A percentile compares a stretch with the other conserved stretches of the same genome.
Evolutionary conservation across 2,329 filamentous ascomycete species (phyloP).

Genomic region (Fusarium verrucosum): DNA sequence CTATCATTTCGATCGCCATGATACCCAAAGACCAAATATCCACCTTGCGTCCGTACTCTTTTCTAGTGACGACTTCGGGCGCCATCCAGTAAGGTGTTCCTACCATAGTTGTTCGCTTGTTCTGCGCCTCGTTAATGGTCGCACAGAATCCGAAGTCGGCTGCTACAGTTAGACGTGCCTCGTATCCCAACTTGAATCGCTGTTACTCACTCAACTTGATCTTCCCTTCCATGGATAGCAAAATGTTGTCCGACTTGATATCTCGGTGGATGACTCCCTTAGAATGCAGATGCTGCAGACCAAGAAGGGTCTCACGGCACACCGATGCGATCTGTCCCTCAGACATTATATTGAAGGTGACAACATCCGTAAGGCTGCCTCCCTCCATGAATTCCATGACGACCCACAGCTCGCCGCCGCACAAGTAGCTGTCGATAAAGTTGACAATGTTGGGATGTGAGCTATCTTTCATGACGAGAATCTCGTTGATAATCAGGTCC

Average conservation of each 20-base stretch:
- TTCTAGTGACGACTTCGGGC: conserved; percentile 94
- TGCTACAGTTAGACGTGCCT: conserved; percentile 57
- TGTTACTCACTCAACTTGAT: conserved; percentile 89
- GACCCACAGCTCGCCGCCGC: conserved; percentile 92
- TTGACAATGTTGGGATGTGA: conserved; percentile 99
- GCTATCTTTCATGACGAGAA: conserved; percentile 98
- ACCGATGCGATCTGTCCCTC: conserved; percentile 97
- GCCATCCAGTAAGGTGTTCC: conserved; percentile 99
- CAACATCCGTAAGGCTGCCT: conserved; percentile 95
- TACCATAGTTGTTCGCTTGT: conserved; percentile 98
- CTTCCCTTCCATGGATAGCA: conserved; percentile 91
- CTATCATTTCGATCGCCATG: conserved; percentile 99
- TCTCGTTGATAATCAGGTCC: conserved; percentile 98
- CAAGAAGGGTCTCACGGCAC: conserved; percentile 90
- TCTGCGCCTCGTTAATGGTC: conserved; percentile 96
- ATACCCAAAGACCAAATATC: conserved; percentile 99
- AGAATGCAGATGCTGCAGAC: conserved; percentile 93
- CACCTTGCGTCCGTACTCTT: conserved; percentile 97
- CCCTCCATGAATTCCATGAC: conserved; percentile 99
- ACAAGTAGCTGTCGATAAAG: conserved; percentile 96
- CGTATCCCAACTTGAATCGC: neutral
- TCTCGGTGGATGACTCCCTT: conserved; percentile 98
- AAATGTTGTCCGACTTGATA: conserved; percentile 98
- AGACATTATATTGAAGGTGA: conserved; percentile 99
- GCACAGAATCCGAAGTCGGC: conserved; percentile 99